phyloP scores from a whole-genome alignment of 352 stramenopile genomes.

The Halophytophthora polymorphica region DNA sequence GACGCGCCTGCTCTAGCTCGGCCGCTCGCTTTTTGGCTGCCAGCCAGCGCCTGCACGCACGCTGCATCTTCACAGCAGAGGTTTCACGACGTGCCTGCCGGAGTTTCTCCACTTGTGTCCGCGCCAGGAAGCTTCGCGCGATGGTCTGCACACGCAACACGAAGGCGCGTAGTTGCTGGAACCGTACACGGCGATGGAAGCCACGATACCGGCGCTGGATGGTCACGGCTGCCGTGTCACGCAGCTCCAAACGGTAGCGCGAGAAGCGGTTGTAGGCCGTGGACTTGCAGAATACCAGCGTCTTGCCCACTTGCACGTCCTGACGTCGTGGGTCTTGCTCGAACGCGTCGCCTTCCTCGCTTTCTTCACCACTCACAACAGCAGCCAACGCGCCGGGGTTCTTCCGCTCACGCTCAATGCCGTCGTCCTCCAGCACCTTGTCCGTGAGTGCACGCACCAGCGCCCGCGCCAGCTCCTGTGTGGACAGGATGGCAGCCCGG shows the following conservation, averaged over 20 bases:
- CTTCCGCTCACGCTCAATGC: slow-evolving; percentile 15
- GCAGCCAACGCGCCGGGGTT: slow-evolving; percentile 10
- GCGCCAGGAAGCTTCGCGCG: slow-evolving; percentile 40
- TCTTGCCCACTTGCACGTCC: slow-evolving; percentile 58
- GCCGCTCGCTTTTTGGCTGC: slow-evolving; percentile 8
- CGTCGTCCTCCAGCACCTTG: slow-evolving; percentile 29
- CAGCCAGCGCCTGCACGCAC: slow-evolving; percentile 20
- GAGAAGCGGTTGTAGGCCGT: slow-evolving; percentile 53
- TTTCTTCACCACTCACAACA: slow-evolving; percentile 10
- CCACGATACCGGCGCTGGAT: slow-evolving; percentile 49
- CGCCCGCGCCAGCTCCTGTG: slow-evolving; percentile 26
- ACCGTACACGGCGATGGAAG: slow-evolving; percentile 35
- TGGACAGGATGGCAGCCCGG: slow-evolving; percentile 23
- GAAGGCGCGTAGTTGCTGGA: slow-evolving; percentile 31
- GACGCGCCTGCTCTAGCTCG: slow-evolving; percentile 17
- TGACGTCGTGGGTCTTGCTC: slow-evolving; percentile 26
- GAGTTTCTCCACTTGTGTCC: slow-evolving; percentile 29
- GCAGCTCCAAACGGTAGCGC: slow-evolving; percentile 40
- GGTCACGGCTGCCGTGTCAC: slow-evolving; percentile 28
- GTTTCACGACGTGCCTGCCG: slow-evolving; percentile 25
- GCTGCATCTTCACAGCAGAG: slow-evolving; percentile 24
- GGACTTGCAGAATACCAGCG: slow-evolving; percentile 64
- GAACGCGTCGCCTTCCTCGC: slow-evolving; percentile 15
- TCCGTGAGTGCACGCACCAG: slow-evolving; percentile 34
- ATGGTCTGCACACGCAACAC: slow-evolving; percentile 39